Base-by-base conservation (phyloP, 106 monocot genomes). In the Hemerocallis citrina region DNA sequence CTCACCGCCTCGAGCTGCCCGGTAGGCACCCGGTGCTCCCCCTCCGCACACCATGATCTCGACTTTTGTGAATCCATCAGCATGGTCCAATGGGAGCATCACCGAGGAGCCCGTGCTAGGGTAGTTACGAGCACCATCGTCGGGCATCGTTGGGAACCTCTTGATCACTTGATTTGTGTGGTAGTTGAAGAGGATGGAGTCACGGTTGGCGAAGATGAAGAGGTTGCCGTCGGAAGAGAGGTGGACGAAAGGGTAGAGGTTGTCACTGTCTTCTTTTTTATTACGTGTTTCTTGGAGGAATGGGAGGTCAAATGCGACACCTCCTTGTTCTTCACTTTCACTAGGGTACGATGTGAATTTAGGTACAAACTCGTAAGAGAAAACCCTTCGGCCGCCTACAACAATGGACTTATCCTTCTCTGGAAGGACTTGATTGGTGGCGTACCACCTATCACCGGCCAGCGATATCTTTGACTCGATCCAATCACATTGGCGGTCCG, bases 41-140 rank as follows among this genome's bases (percentile, higher is more conserved):
- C 81, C 81, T 4, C 78, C 81, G 50, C 86, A 86, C 2, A 82
- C 60, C 65, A 82, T 49, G 33, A 82, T 46, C 61, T 82, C 82
- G 10, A 48, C 75, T 17, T 41, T 62, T 7, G 7, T 30, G 61
- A 32, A 64, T n/a, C 49, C 62, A 21, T 74, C 61, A 22, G 59
- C 13, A 42, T 47, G 46, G 6, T 62, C 48, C 29, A 82, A 28
- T 11, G 73, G 73, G 17, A 82, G 72, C 41, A 82, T 36, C 34
- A 74, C 82, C 5, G 77, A 77, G 9, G 82, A 82, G 35, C 82
- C 82, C 7, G 66, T 66, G 61, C 69, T 55, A 6, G 82, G 82
- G 40, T 82, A 82, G 43, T 38, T 77, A 22, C 82, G 63, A 0
- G 69, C 43, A 0, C 34, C 67, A 3, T 22, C 51, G 3, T 62